Base-by-base conservation (phyloP, 306 rosid species). In the Spatholobus suberectus region DNA sequence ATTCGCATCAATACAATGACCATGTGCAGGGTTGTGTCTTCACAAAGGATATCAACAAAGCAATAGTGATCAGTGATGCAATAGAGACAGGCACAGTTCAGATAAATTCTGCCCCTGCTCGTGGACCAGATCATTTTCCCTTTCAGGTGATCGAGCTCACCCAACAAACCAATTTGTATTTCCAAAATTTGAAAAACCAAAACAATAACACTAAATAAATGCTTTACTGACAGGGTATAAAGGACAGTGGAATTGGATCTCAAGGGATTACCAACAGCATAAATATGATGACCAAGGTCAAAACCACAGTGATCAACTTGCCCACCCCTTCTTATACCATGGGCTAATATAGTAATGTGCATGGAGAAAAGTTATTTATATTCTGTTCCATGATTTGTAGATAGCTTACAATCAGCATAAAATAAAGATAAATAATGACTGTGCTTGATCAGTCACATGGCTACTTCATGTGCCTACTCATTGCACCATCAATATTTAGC, bases 221-320 rank as follows among this genome's bases (percentile, higher is more conserved):
- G 68, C n/a, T 76, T 43, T 5, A 23, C 1, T 67, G 44, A 77
- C 97, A 96, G 99, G 99, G 99, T 24, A 90, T 96, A 67, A 96
- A 85, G 83, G 99, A 96, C 82, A 96, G 99, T 86, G 99, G 99
- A 55, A 96, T 94, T 80, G 99, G 99, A 79, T 96, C 99, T 18
- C 99, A 96, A 85, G 99, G 98, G 55, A 91, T 94, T 66, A 94
- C 99, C 46, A 96, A 96, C 93, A 96, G 99, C 88, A 94, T 96
- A 77, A 82, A 90, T 95, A 96, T 96, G 99, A 96, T 94, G 99
- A 96, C 97, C 52, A 94, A 94, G 88, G 74, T 91, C 81, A 96
- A 96, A 94, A 91, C 92, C 12, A 93, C 98, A 34, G 94, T 93
- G 14, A 93, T 93, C 83, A 93, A 93, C 89, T 89, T 93, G 84